Conservation (phyloP, 1,139 yeast genomes). For the Groenewaldozyma auringiensis region DNA sequence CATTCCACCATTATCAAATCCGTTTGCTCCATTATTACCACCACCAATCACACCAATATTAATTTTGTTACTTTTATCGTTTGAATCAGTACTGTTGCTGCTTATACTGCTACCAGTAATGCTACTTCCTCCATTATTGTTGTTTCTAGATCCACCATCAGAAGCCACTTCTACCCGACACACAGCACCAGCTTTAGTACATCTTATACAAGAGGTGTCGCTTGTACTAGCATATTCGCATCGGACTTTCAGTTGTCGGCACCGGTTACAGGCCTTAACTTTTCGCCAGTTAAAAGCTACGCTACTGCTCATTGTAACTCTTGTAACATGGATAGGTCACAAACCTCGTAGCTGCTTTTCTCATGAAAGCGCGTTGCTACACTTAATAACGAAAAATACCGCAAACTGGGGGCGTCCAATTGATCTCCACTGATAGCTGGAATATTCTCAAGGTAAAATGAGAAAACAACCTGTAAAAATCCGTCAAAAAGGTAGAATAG, state of each 20-base stretch:
- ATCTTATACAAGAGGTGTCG: conserved; percentile 40
- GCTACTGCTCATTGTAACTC: not conserved
- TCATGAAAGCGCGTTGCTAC: no score
- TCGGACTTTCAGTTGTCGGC: conserved; percentile 48
- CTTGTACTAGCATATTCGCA: conserved; percentile 46
- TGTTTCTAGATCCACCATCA: not conserved
- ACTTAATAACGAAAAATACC: no score
- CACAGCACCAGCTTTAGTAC: conserved; percentile 32
- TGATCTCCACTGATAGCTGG: no score
- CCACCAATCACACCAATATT: conserved; percentile 1
- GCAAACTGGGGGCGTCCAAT: no score
- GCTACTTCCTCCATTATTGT: not conserved
- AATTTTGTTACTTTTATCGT: not conserved
- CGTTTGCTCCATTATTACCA: not conserved
- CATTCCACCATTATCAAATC: not conserved
- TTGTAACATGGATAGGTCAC: no score
- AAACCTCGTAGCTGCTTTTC: no score
- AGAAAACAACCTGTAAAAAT: no score
- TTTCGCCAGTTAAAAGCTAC: conserved; percentile 33
- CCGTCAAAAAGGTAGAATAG: no score
- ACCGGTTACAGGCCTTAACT: conserved; percentile 50
- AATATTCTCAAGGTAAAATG: no score
- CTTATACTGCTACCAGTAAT: not conserved
- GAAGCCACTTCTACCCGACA: not conserved
- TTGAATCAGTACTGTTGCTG: no score